phyloP scores from a whole-genome alignment of 2,329 filamentous ascomycete genomes.

The Colletotrichum liriopes region DNA sequence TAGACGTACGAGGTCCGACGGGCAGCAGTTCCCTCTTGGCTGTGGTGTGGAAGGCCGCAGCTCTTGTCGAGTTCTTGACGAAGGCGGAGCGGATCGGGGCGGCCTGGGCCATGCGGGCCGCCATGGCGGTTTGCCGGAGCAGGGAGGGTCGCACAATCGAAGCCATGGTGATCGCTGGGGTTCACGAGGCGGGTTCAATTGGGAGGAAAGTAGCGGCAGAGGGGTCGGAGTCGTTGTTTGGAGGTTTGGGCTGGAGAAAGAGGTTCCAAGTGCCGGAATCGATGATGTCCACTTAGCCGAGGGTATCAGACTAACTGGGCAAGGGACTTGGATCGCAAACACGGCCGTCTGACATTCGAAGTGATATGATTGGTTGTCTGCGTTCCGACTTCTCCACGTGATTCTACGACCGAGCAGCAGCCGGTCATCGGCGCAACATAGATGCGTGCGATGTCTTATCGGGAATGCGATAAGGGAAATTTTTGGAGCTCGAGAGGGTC shows the following conservation, averaged over 20 bases:
- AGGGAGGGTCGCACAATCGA: slow-evolving; percentile 70
- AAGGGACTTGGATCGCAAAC: not conserved
- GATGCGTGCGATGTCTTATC: slow-evolving; percentile 26
- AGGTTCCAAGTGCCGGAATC: slow-evolving; percentile 41
- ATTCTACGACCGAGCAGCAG: slow-evolving; percentile 12
- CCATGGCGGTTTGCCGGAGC: slow-evolving; percentile 67
- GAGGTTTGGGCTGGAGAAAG: slow-evolving; percentile 35
- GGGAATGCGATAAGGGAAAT: slow-evolving; percentile 37
- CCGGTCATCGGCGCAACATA: slow-evolving; percentile 25
- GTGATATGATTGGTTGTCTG: slow-evolving; percentile 60
- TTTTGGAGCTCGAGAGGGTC: slow-evolving; percentile 36
- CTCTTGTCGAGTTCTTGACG: slow-evolving; percentile 62
- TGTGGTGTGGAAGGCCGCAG: slow-evolving; percentile 90
- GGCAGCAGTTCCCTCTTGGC: slow-evolving; percentile 83
- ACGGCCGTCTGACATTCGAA: slow-evolving; percentile 54
- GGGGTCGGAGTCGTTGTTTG: slow-evolving; percentile 24
- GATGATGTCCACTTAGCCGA: slow-evolving; percentile 61
- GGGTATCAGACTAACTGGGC: slow-evolving; percentile 51
- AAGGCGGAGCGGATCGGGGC: slow-evolving; percentile 47
- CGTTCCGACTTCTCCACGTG: slow-evolving; percentile 40
- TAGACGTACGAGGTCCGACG: slow-evolving; percentile 83
- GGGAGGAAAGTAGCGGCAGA: slow-evolving; percentile 28
- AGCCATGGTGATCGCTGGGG: slow-evolving; percentile 61
- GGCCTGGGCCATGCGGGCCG: slow-evolving; percentile 55
- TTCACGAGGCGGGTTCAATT: slow-evolving; percentile 37